Percentiles rank a stretch among this genome's conserved stretches.
Conservation (phyloP, 2,329 filamentous ascomycete genomes). For the Fusarium zealandicum region DNA sequence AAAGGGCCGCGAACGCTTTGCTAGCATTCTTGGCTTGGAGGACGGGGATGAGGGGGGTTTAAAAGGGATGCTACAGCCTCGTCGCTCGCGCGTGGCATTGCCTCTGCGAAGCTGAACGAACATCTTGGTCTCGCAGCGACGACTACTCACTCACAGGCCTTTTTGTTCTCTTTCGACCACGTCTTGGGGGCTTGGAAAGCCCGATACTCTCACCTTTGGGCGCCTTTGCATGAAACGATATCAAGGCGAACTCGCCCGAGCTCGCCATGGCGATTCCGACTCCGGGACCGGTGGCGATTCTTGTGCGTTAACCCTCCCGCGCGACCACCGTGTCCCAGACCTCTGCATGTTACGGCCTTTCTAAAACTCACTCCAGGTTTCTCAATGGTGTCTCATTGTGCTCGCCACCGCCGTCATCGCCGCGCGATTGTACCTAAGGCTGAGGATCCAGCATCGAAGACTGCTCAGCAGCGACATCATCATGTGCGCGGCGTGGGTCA, state of each 20-base stretch:
- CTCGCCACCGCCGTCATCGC: slow-evolving; percentile 18
- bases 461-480: slow-evolving; percentile 23
- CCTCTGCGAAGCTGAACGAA: neutral
- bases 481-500: slow-evolving; percentile 31
- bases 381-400: slow-evolving; percentile 16
- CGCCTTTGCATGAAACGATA: neutral
- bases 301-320: slow-evolving; percentile 1
- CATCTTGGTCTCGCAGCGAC: too few relatives aligned
- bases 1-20: neutral
- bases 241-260: neutral
- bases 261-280: neutral
- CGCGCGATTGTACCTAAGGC: slow-evolving; percentile 28
- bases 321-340: too few relatives aligned
- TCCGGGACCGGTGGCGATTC: slow-evolving; percentile 5
- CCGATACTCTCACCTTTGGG: neutral
- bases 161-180: neutral
- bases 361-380: neutral
- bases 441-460: slow-evolving; percentile 20
- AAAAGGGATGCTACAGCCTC: neutral
- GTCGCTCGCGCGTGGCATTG: neutral
- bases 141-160: too few relatives aligned
- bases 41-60: neutral
- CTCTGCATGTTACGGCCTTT: neutral
- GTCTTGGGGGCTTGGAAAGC: neutral
- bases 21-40: slow-evolving; percentile 2